A percentile compares a stretch with the other conserved stretches of the same genome.
Evolutionary conservation across 768 basidiomycete genomes (phyloP).

Genomic region (Auricularia cornea): DNA sequence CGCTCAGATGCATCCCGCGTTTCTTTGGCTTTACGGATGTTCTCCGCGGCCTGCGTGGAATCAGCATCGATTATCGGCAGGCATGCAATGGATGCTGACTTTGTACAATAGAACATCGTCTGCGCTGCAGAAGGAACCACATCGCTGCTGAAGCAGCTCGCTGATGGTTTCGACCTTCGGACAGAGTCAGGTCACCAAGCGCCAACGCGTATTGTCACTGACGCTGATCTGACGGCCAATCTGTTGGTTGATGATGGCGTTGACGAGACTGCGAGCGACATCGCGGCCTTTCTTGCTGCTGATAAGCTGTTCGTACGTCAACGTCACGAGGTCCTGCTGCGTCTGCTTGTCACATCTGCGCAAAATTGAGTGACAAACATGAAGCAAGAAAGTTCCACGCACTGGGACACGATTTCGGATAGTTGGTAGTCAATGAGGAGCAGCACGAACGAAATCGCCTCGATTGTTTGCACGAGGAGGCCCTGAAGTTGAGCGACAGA

Average conservation of each 20-base stretch:
- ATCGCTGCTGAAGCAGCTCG: conserved; percentile 87
- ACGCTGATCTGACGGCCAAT: conserved; percentile 95
- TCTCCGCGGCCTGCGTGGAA: conserved; percentile 40
- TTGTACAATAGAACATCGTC: conserved; percentile 99
- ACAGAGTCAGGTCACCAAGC: neutral
- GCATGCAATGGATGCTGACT: conserved; percentile 27
- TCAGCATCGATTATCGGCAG: no score
- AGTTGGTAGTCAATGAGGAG: conserved; percentile 88
- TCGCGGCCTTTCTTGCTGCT: conserved; percentile 78
- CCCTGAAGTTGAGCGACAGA: conserved; percentile 71
- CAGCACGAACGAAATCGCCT: conserved; percentile 89
- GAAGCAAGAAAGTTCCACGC: conserved; percentile 18
- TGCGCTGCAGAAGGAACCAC: conserved; percentile 95
- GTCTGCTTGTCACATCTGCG: conserved; percentile 62
- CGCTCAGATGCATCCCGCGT: conserved; percentile 65
- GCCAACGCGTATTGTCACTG: conserved; percentile 22
- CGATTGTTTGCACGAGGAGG: conserved; percentile 78
- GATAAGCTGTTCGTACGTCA: conserved; percentile 84
- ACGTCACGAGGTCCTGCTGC: conserved; percentile 55
- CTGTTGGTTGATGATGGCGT: conserved; percentile 95
- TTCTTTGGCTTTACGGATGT: conserved; percentile 82
- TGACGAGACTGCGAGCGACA: conserved; percentile 84
- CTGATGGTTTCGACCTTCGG: conserved; percentile 92
- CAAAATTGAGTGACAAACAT: neutral
- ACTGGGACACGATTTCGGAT: conserved; percentile 78